Conservation (phyloP, 768 basidiomycete genomes). For the Boletus barrowsii region DNA sequence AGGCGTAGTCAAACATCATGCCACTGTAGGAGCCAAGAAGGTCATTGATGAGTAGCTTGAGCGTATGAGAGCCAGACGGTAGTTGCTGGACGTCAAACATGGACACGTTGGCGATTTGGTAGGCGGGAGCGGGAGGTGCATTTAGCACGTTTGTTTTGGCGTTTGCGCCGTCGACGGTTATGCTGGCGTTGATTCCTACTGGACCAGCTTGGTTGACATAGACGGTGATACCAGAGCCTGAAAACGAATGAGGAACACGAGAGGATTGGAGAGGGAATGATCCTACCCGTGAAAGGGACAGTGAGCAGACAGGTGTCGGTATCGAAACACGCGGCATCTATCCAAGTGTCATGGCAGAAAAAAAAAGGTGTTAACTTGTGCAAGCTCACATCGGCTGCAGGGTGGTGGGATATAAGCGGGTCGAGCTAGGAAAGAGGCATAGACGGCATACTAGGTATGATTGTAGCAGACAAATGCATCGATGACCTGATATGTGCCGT, state of each 20-base stretch:
- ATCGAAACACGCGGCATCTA: slow-evolving; percentile 22
- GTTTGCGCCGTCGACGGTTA: slow-evolving; percentile 12
- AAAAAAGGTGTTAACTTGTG: neutral
- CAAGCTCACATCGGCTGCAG: slow-evolving; percentile 18
- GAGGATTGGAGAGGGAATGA: neutral
- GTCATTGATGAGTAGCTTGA: slow-evolving; percentile 16
- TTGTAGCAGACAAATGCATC: slow-evolving; percentile 25
- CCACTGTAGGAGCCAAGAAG: slow-evolving; percentile 20
- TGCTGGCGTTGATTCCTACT: slow-evolving; percentile 23
- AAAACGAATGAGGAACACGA: neutral
- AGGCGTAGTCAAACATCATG: slow-evolving; percentile 27
- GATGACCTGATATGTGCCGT: slow-evolving; percentile 16
- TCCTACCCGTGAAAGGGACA: slow-evolving; percentile 23
- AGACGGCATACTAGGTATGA: slow-evolving; percentile 21
- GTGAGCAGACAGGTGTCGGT: slow-evolving; percentile 17
- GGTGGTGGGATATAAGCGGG: neutral
- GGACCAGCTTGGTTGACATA: slow-evolving; percentile 24
- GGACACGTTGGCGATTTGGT: slow-evolving; percentile 20
- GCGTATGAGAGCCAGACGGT: slow-evolving; percentile 11
- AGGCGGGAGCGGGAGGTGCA: slow-evolving; percentile 17
- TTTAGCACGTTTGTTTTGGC: slow-evolving; percentile 14
- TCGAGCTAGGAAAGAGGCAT: neutral
- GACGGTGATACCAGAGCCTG: slow-evolving; percentile 24
- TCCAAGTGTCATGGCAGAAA: neutral
- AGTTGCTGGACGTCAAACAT: slow-evolving; percentile 26